Conservation (phyloP, 2,329 filamentous ascomycete genomes). For the Clarireedia homoeocarpa region DNA sequence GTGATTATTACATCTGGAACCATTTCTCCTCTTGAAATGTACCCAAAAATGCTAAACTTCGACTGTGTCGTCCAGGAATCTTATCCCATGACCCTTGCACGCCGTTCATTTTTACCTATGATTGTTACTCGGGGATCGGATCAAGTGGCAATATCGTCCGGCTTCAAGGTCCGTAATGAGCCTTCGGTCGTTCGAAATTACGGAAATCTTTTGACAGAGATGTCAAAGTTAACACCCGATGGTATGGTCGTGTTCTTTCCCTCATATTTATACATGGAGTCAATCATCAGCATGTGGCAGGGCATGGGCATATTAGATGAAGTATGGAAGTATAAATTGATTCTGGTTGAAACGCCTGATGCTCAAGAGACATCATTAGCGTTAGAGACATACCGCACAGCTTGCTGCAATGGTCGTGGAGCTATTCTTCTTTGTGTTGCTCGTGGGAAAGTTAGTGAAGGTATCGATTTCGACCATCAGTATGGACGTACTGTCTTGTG, state of each 20-base stretch:
- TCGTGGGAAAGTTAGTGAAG: slow-evolving; percentile 93
- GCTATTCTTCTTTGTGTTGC: slow-evolving; percentile 92
- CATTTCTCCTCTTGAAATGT: slow-evolving; percentile 95
- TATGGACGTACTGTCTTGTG: slow-evolving; percentile 93
- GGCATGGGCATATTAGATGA: slow-evolving; percentile 96
- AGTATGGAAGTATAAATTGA: slow-evolving; percentile 98
- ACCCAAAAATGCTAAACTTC: slow-evolving; percentile 97
- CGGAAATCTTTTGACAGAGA: slow-evolving; percentile 86
- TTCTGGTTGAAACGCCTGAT: slow-evolving; percentile 94
- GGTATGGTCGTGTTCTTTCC: slow-evolving; percentile 99
- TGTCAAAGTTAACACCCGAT: slow-evolving; percentile 91
- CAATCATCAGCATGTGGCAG: slow-evolving; percentile 98
- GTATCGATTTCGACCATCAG: slow-evolving; percentile 98
- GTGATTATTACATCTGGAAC: slow-evolving; percentile 98
- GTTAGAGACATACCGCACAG: slow-evolving; percentile 92
- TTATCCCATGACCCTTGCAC: slow-evolving; percentile 91
- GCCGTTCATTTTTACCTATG: slow-evolving; percentile 94
- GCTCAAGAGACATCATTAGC: slow-evolving; percentile 94
- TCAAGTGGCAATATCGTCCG: slow-evolving; percentile 85
- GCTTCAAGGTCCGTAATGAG: slow-evolving; percentile 93
- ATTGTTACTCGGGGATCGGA: slow-evolving; percentile 94
- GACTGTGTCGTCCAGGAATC: slow-evolving; percentile 90
- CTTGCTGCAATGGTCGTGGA: slow-evolving; percentile 92
- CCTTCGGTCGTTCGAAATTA: slow-evolving; percentile 97
- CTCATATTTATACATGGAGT: slow-evolving; percentile 98